These are phyloP conservation scores for Phytophthora ramorum DNA, from an alignment of 352 stramenopile species.

Conservation along the genomic window DNA sequence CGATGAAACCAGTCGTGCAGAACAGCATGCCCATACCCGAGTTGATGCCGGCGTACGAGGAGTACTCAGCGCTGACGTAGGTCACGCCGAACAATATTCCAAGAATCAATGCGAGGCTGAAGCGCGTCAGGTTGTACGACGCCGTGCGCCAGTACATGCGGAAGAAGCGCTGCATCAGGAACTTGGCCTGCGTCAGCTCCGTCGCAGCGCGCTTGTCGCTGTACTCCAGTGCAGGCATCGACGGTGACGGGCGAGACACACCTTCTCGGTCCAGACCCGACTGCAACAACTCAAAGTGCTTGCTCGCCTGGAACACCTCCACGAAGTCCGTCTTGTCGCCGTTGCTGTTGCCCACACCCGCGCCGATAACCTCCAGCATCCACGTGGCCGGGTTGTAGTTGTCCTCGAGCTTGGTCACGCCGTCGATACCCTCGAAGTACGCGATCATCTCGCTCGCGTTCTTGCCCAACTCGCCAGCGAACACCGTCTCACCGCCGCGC, in stretches of 20 bases:
- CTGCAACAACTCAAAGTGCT: conserved; percentile 31
- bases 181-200: conserved; percentile 32
- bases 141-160: conserved; percentile 79
- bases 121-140: conserved; percentile 41
- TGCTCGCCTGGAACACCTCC: conserved; percentile 35
- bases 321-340: conserved; percentile 43
- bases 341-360: conserved; percentile 40
- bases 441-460: conserved; percentile 33
- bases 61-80: conserved; percentile 56
- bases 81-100: conserved; percentile 77
- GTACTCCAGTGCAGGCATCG: conserved; percentile 39
- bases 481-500: conserved; percentile 42
- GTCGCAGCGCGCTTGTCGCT: conserved; percentile 41
- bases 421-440: conserved; percentile 11
- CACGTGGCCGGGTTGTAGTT: conserved; percentile 80
- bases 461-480: conserved; percentile 49
- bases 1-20: conserved; percentile 73
- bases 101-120: conserved; percentile 71
- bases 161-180: conserved; percentile 58
- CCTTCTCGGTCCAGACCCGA: conserved; percentile 42
- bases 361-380: conserved; percentile 51
- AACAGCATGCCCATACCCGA: conserved; percentile 78
- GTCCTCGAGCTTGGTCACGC: conserved; percentile 53
- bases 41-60: conserved; percentile 45
- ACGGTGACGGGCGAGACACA: conserved; percentile 29